phyloP scores from a whole-genome alignment of 2,329 filamentous ascomycete species.

The Aureobasidium uvarum region DNA sequence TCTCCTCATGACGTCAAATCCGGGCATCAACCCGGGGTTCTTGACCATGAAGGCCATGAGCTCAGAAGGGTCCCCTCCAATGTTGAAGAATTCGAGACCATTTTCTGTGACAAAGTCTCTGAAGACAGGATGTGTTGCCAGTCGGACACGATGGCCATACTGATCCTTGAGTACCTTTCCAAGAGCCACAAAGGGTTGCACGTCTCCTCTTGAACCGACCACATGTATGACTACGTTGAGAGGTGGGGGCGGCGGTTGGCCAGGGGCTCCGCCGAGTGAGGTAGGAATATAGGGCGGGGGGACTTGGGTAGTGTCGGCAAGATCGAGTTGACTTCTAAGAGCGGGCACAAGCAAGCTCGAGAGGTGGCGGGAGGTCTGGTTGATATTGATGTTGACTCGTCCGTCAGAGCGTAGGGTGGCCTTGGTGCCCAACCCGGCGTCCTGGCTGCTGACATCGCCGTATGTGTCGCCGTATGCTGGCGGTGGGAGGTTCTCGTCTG shows the following conservation, averaged over 20 bases:
- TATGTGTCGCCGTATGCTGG: conserved; percentile 44
- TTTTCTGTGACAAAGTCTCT: conserved; percentile 66
- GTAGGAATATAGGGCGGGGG: conserved; percentile 70
- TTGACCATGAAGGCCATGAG: conserved; percentile 57
- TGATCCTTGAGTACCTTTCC: conserved; percentile 63
- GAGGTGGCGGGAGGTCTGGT: conserved; percentile 65
- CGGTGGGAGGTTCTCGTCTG: conserved; percentile 34
- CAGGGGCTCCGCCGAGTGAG: conserved; percentile 64
- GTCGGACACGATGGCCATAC: conserved; percentile 68
- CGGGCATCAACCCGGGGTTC: conserved; percentile 37
- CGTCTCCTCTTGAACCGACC: conserved; percentile 70
- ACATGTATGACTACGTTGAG: conserved; percentile 73
- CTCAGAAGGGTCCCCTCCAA: conserved; percentile 72
- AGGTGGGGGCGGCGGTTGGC: conserved; percentile 52
- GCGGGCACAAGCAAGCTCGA: conserved; percentile 66
- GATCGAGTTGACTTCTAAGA: conserved; percentile 55
- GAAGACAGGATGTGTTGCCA: conserved; percentile 71
- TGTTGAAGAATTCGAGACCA: conserved; percentile 71
- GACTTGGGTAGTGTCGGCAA: conserved; percentile 49
- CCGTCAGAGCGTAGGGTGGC: conserved; percentile 60
- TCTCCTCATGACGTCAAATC: conserved; percentile 31
- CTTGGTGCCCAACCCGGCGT: conserved; percentile 43
- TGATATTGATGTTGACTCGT: conserved; percentile 75
- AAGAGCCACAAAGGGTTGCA: conserved; percentile 72
- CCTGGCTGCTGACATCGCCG: conserved; percentile 40